Conservation (phyloP, 1,284 basidiomycete species). For the Austroboletus novae-zelandiae region DNA sequence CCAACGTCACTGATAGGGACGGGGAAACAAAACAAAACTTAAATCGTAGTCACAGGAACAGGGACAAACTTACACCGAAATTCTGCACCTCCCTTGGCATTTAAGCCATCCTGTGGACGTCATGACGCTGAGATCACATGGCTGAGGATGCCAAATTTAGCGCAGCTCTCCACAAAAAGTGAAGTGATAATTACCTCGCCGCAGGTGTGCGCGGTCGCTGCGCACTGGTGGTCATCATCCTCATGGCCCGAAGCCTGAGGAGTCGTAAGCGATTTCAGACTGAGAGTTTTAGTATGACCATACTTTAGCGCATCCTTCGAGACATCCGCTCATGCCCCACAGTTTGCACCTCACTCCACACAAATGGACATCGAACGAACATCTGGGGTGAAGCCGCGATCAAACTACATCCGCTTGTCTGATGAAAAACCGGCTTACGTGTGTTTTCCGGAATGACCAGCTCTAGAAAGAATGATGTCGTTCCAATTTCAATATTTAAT, state of each 20-base stretch:
- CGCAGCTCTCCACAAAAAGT: background rate
- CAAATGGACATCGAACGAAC: constrained; percentile 45
- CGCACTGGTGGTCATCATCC: constrained; percentile 50
- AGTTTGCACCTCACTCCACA: constrained; percentile 45
- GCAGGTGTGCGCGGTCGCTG: constrained; percentile 49
- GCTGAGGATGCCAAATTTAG: constrained; percentile 31
- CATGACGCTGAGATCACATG: constrained; percentile 41
- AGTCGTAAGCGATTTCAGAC: constrained; percentile 11
- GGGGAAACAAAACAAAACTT: too few relatives aligned
- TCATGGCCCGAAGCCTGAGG: constrained; percentile 40
- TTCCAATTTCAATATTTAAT: background rate
- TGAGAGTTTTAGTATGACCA: background rate
- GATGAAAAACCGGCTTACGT: constrained; percentile 34
- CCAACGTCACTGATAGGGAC: constrained; percentile 32
- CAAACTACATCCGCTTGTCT: background rate
- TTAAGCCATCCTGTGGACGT: constrained; percentile 29
- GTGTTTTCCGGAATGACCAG: constrained; percentile 53
- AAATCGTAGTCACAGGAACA: background rate
- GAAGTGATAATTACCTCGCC: constrained; percentile 41
- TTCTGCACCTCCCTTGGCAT: constrained; percentile 43
- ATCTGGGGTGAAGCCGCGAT: constrained; percentile 33
- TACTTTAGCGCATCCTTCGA: constrained; percentile 48
- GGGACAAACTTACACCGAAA: constrained; percentile 39
- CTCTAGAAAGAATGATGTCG: constrained; percentile 32
- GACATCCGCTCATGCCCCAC: constrained; percentile 43